Evolutionary conservation across 805 yeast genomes (phyloP).

Genomic region (Pichia nakasei): DNA sequence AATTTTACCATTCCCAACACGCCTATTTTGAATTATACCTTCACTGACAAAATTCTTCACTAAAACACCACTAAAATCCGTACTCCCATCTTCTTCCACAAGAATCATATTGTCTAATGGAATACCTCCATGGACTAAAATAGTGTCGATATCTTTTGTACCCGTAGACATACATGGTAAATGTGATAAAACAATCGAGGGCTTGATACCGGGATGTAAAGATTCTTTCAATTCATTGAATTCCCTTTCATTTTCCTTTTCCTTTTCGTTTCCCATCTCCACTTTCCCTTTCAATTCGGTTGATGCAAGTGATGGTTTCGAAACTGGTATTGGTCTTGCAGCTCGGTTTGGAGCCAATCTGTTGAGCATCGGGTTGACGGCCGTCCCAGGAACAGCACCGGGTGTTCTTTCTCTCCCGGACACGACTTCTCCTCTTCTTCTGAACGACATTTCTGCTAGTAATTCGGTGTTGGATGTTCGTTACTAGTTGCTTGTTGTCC

Average conservation of each 20-base stretch:
- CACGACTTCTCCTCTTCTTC: constrained; percentile 47
- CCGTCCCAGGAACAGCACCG: background rate
- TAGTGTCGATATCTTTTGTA: constrained; percentile 60
- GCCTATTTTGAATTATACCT: constrained; percentile 59
- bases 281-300: too few species aligned
- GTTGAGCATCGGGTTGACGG: constrained; percentile 5
- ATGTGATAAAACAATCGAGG: constrained; percentile 62
- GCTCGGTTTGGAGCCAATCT: background rate
- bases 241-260: background rate
- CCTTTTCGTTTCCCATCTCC: too few species aligned
- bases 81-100: constrained; percentile 77
- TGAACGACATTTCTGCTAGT: constrained; percentile 63
- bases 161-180: constrained; percentile 78
- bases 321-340: background rate
- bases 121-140: constrained; percentile 73
- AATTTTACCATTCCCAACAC: constrained; percentile 22
- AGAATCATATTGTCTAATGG: constrained; percentile 69
- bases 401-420: constrained; percentile 7
- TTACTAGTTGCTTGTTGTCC: too few species aligned
- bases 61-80: constrained; percentile 74
- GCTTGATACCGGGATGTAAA: constrained; percentile 54
- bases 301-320: background rate
- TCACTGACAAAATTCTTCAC: constrained; percentile 66
- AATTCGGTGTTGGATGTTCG: too few species aligned
- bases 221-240: background rate